Base-by-base conservation (phyloP, 768 basidiomycete species). In the Suillus subluteus region DNA sequence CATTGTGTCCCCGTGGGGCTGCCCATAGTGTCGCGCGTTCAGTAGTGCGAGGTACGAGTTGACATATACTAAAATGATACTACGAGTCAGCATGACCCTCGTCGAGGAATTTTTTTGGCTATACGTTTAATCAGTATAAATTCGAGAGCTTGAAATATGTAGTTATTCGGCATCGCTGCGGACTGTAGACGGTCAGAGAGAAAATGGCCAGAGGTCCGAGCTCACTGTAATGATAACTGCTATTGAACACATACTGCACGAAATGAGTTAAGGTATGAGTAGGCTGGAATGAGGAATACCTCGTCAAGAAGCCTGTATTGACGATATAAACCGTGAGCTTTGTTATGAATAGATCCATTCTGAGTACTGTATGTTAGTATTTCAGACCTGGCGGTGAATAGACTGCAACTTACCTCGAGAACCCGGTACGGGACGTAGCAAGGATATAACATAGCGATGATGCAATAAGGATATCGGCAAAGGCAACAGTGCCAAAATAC, bases 21-120 rank as follows among this genome's bases (percentile, higher is more conserved):
- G 37, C 13, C 4, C 11, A 18, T 64, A 64, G 63, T 41, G 40
- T 9, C 9, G 9, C 12, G 59, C 12, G 18, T 64, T 64, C 40
- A 64, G 38, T 15, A 64, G 52, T 35, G 58, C 63, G 18, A 64
- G 15, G 58, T 62, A 64, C 40, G 59, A 58, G 54, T 62, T 64
- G 40, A 64, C 59, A 21, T 64, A 62, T 1, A 62, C 63, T 64
- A 6, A 43, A 1, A 61, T 3, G 37, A 37, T 37, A 37, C 3
- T 6, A 11, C 1, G 13, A 0, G 41, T 61, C 16, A 61, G 26
- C 12, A 32, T 3, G 12, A 61, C 13, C 26, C 18, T 43, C 1
- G 18, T 37, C 4, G 18, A 43, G 15, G 16, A 12, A n/a, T 5
- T 18, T 12, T n/a, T 58, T 18, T 13, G 37, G 37, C 37, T 38